These are phyloP conservation scores for Amphicarpaea edgeworthii DNA, from an alignment of 306 rosid species.

Conservation along the genomic window DNA sequence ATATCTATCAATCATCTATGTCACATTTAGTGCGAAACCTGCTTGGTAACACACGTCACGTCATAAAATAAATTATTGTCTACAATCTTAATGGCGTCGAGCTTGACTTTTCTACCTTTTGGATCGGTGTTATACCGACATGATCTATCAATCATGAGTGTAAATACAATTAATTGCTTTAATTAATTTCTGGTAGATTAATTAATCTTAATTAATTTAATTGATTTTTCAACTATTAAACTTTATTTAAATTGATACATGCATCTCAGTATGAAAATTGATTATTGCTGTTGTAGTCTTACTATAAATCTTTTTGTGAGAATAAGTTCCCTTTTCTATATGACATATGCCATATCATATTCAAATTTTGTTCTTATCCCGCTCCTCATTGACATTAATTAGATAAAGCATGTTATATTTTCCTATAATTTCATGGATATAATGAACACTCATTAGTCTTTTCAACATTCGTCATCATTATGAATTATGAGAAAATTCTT, in stretches of 20 bases:
- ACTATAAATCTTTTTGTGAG: neutral
- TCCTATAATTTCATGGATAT: neutral
- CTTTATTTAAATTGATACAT: neutral
- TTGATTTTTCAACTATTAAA: neutral
- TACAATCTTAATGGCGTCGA: too few relatives aligned
- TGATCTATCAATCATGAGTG: neutral
- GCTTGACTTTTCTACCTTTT: neutral
- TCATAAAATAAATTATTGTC: too few relatives aligned
- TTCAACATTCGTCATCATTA: neutral
- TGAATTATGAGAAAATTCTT: neutral
- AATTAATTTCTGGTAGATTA: neutral
- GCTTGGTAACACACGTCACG: too few relatives aligned
- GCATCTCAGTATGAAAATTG: neutral
- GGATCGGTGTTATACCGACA: neutral
- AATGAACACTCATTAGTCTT: neutral
- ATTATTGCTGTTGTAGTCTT: neutral
- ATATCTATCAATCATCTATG: neutral
- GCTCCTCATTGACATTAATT: neutral
- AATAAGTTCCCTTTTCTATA: neutral
- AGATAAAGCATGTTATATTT: neutral
- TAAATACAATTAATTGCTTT: neutral
- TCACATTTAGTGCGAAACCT: conserved; percentile 8
- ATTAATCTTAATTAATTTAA: neutral
- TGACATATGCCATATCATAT: neutral
- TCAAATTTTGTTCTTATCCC: neutral